Evolutionary conservation across 495 filamentous ascomycete species (phyloP).

Genomic region (Arthonia radiata): DNA sequence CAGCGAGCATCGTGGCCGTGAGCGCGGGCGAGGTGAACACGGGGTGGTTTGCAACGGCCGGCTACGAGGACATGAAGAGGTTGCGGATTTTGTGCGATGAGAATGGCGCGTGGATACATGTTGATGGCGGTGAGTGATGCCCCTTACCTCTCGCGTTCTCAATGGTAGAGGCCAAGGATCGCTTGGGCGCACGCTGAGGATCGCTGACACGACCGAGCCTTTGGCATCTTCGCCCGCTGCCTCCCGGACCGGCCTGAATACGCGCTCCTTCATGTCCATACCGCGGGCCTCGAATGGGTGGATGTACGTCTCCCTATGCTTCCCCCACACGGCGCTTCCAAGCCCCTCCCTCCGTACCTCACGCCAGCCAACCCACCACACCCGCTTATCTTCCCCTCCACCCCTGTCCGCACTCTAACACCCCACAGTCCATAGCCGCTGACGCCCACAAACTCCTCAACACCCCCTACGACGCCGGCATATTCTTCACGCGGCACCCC

Average conservation of each 20-base stretch:
- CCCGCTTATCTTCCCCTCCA: too few relatives aligned
- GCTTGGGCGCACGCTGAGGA: too few relatives aligned
- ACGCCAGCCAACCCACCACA: too few relatives aligned
- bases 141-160: too few relatives aligned
- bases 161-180: too few relatives aligned
- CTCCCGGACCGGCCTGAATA: slow-evolving; percentile 28
- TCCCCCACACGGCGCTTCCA: too few relatives aligned
- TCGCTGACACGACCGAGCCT: slow-evolving; percentile 25
- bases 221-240: slow-evolving; percentile 58
- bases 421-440: slow-evolving; percentile 61
- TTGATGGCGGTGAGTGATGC: slow-evolving; percentile 53
- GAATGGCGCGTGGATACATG: slow-evolving; percentile 69
- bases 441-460: slow-evolving; percentile 89
- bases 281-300: slow-evolving; percentile 50
- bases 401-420: too few relatives aligned
- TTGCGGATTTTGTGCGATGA: slow-evolving; percentile 45
- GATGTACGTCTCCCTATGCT: too few relatives aligned
- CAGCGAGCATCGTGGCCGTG: slow-evolving; percentile 48
- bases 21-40: slow-evolving; percentile 84
- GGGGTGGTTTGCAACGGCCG: slow-evolving; percentile 47
- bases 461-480: slow-evolving; percentile 83
- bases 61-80: slow-evolving; percentile 29
- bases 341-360: too few relatives aligned
- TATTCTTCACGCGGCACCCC: slow-evolving; percentile 51
- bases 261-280: slow-evolving; percentile 23